These are phyloP conservation scores for Apiotrichum porosum DNA, from an alignment of 1,284 basidiomycete species.

Conservation along the genomic window DNA sequence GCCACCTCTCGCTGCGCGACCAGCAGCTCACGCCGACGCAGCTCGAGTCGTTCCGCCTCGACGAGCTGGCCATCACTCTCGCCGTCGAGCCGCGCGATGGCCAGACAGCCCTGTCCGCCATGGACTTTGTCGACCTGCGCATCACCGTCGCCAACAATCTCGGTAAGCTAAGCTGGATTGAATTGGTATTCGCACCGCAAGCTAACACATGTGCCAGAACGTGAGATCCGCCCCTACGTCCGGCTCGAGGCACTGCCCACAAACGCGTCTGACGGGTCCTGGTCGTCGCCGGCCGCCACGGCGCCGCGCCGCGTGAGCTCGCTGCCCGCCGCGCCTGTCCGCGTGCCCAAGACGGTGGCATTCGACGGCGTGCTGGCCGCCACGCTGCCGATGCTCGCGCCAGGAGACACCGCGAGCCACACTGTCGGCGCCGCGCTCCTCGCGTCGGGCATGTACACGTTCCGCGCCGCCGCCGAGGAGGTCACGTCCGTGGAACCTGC, in stretches of 20 bases:
- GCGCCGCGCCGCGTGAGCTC: constrained; percentile 15
- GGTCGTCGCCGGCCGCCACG: constrained; percentile 20
- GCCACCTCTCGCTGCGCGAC: constrained; percentile 67
- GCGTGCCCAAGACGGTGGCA: constrained; percentile 58
- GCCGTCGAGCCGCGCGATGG: constrained; percentile 38
- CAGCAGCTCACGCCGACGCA: constrained; percentile 70
- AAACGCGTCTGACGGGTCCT: constrained; percentile 23
- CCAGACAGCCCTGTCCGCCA: constrained; percentile 37
- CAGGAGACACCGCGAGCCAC: constrained; percentile 56
- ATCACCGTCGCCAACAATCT: constrained; percentile 58
- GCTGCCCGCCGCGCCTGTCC: constrained; percentile 48
- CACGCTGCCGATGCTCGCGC: constrained; percentile 57
- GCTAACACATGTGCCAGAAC: too few relatives aligned
- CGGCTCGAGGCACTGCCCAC: constrained; percentile 40
- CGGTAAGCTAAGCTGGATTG: too few relatives aligned
- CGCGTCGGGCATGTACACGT: constrained; percentile 64
- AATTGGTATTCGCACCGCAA: too few relatives aligned
- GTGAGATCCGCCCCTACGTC: constrained; percentile 26
- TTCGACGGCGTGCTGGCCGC: constrained; percentile 63
- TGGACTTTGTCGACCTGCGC: constrained; percentile 55
- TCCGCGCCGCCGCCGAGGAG: constrained; percentile 54
- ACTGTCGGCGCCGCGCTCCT: constrained; percentile 67
- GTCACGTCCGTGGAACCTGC: constrained; percentile 2
- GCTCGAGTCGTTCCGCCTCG: constrained; percentile 64
- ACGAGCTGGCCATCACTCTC: constrained; percentile 57